Conservation (phyloP, 2,329 filamentous ascomycete species). For the Peltaster fructicola region DNA sequence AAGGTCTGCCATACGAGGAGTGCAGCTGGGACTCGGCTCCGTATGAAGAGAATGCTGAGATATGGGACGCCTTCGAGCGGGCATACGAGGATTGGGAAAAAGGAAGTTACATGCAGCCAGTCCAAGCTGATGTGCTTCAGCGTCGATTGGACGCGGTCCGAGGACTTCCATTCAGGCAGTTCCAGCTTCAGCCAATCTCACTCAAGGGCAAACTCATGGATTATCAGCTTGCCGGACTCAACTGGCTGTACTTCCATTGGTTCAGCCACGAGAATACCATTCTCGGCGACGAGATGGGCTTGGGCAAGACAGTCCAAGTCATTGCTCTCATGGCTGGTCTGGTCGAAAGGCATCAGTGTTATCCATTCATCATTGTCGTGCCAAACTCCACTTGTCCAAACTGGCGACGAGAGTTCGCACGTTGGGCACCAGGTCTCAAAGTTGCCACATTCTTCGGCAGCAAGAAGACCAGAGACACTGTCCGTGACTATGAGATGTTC, state of each 20-base stretch:
- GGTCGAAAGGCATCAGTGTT: conserved; percentile 46
- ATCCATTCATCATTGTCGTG: conserved; percentile 83
- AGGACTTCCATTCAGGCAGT: conserved; percentile 39
- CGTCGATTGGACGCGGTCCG: conserved; percentile 53
- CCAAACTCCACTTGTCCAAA: conserved; percentile 95
- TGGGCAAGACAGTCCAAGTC: conserved; percentile 93
- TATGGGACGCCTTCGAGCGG: conserved; percentile 62
- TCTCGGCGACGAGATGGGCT: conserved; percentile 92
- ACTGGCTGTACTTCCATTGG: conserved; percentile 90
- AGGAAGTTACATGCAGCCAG: conserved; percentile 54
- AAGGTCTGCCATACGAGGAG: conserved; percentile 80
- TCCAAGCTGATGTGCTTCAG: conserved; percentile 37
- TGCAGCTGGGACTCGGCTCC: conserved; percentile 80
- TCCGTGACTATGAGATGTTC: conserved; percentile 72
- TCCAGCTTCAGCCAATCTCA: conserved; percentile 53
- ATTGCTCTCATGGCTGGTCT: conserved; percentile 65
- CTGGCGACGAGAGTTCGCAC: conserved; percentile 90
- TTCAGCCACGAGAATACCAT: conserved; percentile 69
- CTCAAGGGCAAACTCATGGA: conserved; percentile 70
- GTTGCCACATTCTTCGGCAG: conserved; percentile 90
- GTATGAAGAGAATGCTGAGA: conserved; percentile 40
- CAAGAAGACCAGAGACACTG: conserved; percentile 53
- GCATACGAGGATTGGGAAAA: conserved; percentile 78
- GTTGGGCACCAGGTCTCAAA: conserved; percentile 70
- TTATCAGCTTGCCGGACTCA: conserved; percentile 83